Evolutionary conservation across 1,284 basidiomycete genomes (phyloP), one percentile per base, ranked within the genome.

Genomic region (Fomitopsis palustris): DNA sequence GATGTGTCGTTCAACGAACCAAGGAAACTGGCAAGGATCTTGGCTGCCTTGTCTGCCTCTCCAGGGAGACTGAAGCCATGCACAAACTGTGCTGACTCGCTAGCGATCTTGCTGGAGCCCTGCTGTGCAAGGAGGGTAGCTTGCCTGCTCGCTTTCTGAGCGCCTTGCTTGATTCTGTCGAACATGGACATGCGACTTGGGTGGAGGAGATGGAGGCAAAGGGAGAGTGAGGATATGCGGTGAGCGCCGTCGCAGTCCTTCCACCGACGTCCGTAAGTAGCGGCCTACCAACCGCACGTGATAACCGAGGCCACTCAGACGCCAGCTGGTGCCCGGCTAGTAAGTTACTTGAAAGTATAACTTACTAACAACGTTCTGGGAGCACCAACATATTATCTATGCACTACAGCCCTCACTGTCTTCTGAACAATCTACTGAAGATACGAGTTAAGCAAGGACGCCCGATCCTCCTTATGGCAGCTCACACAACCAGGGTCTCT

Each of bases 1-100:
- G 38, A 7, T 47, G 16, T 37, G 35, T 14, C 16, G 16, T 10
- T 29, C 27, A 5, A 47, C 85, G 63, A 68, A 94, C 92, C 92
- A 16, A 98, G 80, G 81, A 98, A 98, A 65, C 87, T 88, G 65
- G 87, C 86, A 39, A 98, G 78, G 65, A 96, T 97, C 74, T 89
- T 92, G 27, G 95, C 95, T 0, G 96, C 93, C 71, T 94, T 96
- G 67, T 95, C 87, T 55, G 91, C 90, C 75, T 95, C 94, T 64
- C 92, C 91, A 16, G 92, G 91, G 29, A 97, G 79, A 49, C 83
- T 87, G 77, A 96, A 96, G 6, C 87, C 85, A 66, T 93, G 92
- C 4, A 88, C 88, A 60, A 95, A 86, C 55, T 87, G 86, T 63
- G 85, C 80, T 1, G 87, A 87, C 55, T 88, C 88, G 59, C 80